Percentiles rank a stretch among this genome's conserved stretches.
Evolutionary conservation across 2,329 filamentous ascomycete genomes (phyloP).

Genomic region (Botrytis galanthina): DNA sequence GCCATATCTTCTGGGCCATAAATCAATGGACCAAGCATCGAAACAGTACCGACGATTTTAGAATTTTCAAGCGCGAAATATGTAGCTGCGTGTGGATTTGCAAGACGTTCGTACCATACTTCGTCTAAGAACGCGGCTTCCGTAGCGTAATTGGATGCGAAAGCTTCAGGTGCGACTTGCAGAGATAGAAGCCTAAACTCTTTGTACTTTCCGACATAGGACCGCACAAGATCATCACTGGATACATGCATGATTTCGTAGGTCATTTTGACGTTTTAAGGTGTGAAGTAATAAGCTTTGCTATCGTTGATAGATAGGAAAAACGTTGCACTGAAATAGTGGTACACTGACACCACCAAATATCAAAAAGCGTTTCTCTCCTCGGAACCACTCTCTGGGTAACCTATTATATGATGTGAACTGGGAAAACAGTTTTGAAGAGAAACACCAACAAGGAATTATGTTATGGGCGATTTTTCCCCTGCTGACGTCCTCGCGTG

Average conservation of each 20-base stretch:
- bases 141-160: conserved; percentile 42
- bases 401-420: neutral
- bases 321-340: neutral
- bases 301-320: neutral
- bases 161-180: conserved; percentile 37
- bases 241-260: conserved; percentile 33
- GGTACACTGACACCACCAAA: neutral
- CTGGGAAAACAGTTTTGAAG: neutral
- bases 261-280: conserved; percentile 25
- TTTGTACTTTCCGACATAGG: conserved; percentile 31
- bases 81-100: conserved; percentile 40
- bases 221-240: conserved; percentile 27
- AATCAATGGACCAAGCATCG: conserved; percentile 38
- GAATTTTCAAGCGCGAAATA: conserved; percentile 38
- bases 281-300: neutral
- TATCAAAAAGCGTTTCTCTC: neutral
- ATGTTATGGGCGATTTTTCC: neutral
- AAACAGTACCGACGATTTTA: conserved; percentile 38
- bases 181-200: conserved; percentile 33
- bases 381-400: conserved; percentile 3
- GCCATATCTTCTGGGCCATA: conserved; percentile 23
- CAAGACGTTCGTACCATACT: conserved; percentile 41
- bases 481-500: conserved; percentile 13
- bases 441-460: neutral
- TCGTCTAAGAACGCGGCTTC: conserved; percentile 41